A percentile compares a stretch with the other conserved stretches of the same genome.
Conservation (phyloP, 2,329 filamentous ascomycete genomes). For the Colletotrichum abscissum region DNA sequence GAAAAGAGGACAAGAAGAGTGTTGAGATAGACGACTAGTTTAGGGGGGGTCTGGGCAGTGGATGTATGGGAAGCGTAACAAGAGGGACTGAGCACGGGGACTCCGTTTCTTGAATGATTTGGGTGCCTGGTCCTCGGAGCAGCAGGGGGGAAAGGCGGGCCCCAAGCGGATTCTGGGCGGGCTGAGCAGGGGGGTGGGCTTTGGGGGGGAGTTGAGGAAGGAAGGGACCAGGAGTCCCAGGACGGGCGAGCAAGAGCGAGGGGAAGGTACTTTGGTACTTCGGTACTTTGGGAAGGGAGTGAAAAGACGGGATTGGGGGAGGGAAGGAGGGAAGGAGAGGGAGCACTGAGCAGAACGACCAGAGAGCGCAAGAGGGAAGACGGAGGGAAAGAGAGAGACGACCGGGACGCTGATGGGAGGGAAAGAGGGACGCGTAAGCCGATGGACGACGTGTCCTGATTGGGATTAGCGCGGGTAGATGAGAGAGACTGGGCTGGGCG, state of each 20-base stretch:
- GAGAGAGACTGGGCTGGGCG: constrained; percentile 10
- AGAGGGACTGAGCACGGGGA: constrained; percentile 21
- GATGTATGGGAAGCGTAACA: constrained; percentile 31
- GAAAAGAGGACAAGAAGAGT: constrained; percentile 1
- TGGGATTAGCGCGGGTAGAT: constrained; percentile 13
- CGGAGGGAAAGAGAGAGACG: background rate
- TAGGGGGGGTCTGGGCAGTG: constrained; percentile 22
- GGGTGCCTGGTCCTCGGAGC: constrained; percentile 31
- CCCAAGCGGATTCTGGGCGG: constrained; percentile 31
- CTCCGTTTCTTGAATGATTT: constrained; percentile 33
- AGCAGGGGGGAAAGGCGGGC: constrained; percentile 26
- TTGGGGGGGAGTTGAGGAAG: background rate
- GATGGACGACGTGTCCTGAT: constrained; percentile 19
- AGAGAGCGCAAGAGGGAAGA: background rate
- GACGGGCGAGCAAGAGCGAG: background rate
- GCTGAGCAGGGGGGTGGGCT: constrained; percentile 27
- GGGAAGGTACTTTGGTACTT: background rate
- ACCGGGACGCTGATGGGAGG: background rate
- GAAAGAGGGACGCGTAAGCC: constrained; percentile 36
- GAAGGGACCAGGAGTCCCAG: background rate
- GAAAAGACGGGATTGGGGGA: background rate
- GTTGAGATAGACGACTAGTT: constrained; percentile 16
- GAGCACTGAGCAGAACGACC: background rate
- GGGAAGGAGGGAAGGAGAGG: background rate
- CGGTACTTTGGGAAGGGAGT: background rate